phyloP scores from a whole-genome alignment of 2,329 filamentous ascomycete genomes.

The Clonostachys rhizophaga region DNA sequence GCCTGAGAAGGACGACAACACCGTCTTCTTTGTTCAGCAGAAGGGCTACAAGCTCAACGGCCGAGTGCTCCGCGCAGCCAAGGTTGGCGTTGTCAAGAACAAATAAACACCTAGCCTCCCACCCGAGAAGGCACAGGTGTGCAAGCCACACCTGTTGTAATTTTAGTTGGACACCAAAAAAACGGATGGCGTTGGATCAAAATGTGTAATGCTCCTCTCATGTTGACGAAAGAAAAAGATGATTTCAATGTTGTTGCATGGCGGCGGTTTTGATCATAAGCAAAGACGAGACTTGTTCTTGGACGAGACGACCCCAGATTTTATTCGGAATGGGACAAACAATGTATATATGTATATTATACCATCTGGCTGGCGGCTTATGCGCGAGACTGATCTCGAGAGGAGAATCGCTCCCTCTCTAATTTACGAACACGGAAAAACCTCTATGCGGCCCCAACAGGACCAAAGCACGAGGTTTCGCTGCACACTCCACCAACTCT shows the following conservation, averaged over 20 bases:
- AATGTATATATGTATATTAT: too few relatives aligned
- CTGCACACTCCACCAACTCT: too few relatives aligned
- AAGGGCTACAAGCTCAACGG: conserved; percentile 96
- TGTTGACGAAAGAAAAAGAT: conserved; percentile 6
- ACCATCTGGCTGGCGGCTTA: too few relatives aligned
- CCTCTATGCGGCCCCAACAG: too few relatives aligned
- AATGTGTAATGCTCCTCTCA: conserved; percentile 42
- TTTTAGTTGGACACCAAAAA: conserved; percentile 3
- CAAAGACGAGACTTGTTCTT: not conserved
- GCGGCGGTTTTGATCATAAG: conserved; percentile 3
- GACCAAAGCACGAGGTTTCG: too few relatives aligned
- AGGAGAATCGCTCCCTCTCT: too few relatives aligned
- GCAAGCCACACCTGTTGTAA: not conserved
- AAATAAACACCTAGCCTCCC: conserved; percentile 22
- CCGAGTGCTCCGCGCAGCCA: conserved; percentile 81
- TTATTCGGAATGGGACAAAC: too few relatives aligned
- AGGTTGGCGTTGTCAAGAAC: conserved; percentile 96
- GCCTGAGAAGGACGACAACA: conserved; percentile 83
- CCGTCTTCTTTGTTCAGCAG: conserved; percentile 87
- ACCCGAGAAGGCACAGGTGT: not conserved
- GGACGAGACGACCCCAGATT: too few relatives aligned
- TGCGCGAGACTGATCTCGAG: too few relatives aligned
- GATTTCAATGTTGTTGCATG: conserved; percentile 12
- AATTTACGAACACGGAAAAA: too few relatives aligned
- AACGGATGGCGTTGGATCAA: conserved; percentile 24